Evolutionary conservation across 2,329 filamentous ascomycete species (phyloP), one percentile per base, ranked within the genome.

Genomic region (Penicillium sclerotiorum): DNA sequence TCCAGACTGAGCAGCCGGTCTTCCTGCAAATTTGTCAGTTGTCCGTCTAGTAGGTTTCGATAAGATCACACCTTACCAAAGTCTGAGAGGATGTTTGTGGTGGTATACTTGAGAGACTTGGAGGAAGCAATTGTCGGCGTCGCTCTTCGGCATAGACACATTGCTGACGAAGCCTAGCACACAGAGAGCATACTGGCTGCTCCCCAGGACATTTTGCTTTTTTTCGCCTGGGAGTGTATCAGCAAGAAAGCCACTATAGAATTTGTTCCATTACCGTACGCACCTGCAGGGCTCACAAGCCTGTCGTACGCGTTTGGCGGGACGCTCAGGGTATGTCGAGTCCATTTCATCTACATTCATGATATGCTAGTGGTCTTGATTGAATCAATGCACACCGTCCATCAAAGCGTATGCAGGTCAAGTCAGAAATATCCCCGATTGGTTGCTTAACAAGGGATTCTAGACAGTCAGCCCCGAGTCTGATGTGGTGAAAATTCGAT

Each of bases 151-250:
- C 71, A 59, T 80, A 80, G 12, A 69, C 62, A 52, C 78, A 80
- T 51, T 60, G 60, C 57, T 80, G 77, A 5, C 72, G 69, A 23
- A 80, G 65, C n/a, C 78, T 71, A 25, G 71, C 66, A 62, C 78
- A 80, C 44, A 77, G 71, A 2, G 77, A 79, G 57, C 78, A 80
- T 0, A 68, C 57, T 0, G 78, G 78, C 48, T 75, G 72, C 56
- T 80, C 77, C 8, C 78, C 78, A 1, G 77, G 76, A 52, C 78
- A 80, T 63, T 73, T 73, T 23, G 76, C 73, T 59, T 80, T 80
- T 61, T 80, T 80, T 35, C 77, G 71, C 49, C 77, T 80, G 47
- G 4, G 36, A 33, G 37, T 35, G 8, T 18, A 20, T 62, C 38
- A 62, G 45, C 25, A 22, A 32, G 41, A 55, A 41, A 33, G 6